Base-by-base conservation (phyloP, 2,329 filamentous ascomycete species). In the Claviceps maximensis region DNA sequence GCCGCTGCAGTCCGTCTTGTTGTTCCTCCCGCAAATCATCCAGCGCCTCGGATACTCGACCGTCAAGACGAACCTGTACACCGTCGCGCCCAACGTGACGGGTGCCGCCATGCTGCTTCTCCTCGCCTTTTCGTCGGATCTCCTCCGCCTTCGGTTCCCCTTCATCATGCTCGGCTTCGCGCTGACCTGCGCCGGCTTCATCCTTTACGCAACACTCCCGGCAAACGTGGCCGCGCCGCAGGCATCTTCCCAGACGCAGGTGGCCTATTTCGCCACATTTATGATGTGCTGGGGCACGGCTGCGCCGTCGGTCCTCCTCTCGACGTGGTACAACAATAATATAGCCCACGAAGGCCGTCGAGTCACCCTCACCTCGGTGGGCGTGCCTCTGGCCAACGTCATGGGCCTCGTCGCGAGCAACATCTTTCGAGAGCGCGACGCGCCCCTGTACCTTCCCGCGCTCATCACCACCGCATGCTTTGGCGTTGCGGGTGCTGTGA, bases 281-380 rank as follows among this genome's bases (percentile, higher is more conserved):
- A 86, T 89, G 83, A 88, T 89, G 84, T 85, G 82, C 12, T 89
- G 84, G 82, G 86, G 86, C 17, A 88, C 84, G 0, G 83, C 81
- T 1, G 85, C 86, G 0, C 86, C 87, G 0, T 86, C 80, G 0
- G 85, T 89, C 9, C 72, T 90, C 13, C 71, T 83, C 70, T 81
- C 58, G 73, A 80, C 53, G 29, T 71, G 64, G 83, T 89, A 89
- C 69, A 90, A 87, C 69, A 90, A 90, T 72, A 91, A 91, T 63
- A 78, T 89, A 53, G 85, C 86, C 1, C 78, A 90, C 60, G 87
- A 90, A 66, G 83, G 83, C 54, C 79, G 82, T 40, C 82, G 86
- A 47, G 75, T 88, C 6, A 74, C 83, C 0, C 71, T 89, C 15
- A 89, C 86, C 0, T 83, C 80, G 29, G 76, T 89, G 19, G 84